phyloP scores from a whole-genome alignment of 2,329 filamentous ascomycete species.

The Coniella lustricola region DNA sequence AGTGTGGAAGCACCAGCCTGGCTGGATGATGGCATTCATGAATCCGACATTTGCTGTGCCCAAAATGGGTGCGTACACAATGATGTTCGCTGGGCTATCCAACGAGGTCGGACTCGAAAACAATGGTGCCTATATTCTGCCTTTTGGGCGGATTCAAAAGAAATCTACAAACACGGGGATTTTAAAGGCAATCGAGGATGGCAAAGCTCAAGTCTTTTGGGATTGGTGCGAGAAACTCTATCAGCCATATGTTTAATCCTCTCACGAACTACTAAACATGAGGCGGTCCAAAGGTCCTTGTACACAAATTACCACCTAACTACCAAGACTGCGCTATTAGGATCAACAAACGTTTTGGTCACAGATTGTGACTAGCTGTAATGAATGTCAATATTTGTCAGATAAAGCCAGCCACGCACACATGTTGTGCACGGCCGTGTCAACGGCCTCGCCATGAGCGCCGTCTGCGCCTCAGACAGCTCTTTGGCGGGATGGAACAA shows the following conservation, averaged over 20 bases:
- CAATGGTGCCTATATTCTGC: conserved; percentile 14
- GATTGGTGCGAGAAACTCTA: conserved; percentile 11
- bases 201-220: conserved; percentile 11
- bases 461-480: conserved; percentile 63
- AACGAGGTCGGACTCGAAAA: conserved; percentile 4
- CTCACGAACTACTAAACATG: conserved; percentile 1
- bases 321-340: too few species aligned
- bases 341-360: too few species aligned
- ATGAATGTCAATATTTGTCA: too few species aligned
- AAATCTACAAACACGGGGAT: conserved; percentile 9
- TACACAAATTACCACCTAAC: too few species aligned
- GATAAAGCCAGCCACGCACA: too few species aligned
- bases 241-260: neutral
- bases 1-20: conserved; percentile 11
- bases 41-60: conserved; percentile 7
- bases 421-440: conserved; percentile 61
- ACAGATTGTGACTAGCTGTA: too few species aligned
- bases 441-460: conserved; percentile 65
- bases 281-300: neutral
- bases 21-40: conserved; percentile 7
- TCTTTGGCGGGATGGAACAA: too few species aligned
- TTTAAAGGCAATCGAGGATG: conserved; percentile 4
- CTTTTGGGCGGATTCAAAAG: conserved; percentile 11
- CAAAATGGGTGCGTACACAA: conserved; percentile 11
- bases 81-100: conserved; percentile 10